These are phyloP conservation scores for Davidsoniella eucalypti DNA, from an alignment of 2,329 filamentous ascomycete species.

Conservation along the genomic window DNA sequence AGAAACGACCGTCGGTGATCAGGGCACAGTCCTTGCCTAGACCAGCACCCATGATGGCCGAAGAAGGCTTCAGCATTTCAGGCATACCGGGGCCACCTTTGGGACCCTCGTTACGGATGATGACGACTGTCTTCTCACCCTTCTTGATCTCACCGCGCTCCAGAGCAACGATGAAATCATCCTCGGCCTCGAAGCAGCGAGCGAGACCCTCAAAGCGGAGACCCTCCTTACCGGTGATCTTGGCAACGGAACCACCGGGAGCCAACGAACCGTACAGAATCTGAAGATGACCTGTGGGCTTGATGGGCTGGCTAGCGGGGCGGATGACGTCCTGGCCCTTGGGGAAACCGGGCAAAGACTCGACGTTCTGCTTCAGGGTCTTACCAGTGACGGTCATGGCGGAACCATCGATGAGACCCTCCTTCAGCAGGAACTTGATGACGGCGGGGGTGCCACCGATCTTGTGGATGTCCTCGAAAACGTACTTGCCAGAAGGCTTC, in stretches of 20 bases:
- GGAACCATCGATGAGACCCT: slow-evolving; percentile 63
- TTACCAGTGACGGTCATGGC: slow-evolving; percentile 79
- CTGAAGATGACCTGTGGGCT: slow-evolving; percentile 72
- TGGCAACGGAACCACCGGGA: slow-evolving; percentile 73
- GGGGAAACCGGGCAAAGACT: slow-evolving; percentile 55
- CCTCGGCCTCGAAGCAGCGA: slow-evolving; percentile 69
- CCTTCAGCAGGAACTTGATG: slow-evolving; percentile 73
- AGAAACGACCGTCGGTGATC: slow-evolving; percentile 61
- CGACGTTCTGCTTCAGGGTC: slow-evolving; percentile 74
- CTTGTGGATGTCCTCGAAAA: slow-evolving; percentile 71
- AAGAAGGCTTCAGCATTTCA: slow-evolving; percentile 85
- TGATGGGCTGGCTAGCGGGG: slow-evolving; percentile 68
- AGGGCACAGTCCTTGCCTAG: slow-evolving; percentile 61
- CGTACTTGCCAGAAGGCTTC: slow-evolving; percentile 74
- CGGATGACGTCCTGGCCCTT: slow-evolving; percentile 69
- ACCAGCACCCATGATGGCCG: slow-evolving; percentile 80
- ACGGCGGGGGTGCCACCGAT: slow-evolving; percentile 77
- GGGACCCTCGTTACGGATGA: slow-evolving; percentile 86
- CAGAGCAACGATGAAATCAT: slow-evolving; percentile 61
- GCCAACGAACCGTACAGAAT: slow-evolving; percentile 75
- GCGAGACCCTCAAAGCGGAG: slow-evolving; percentile 66
- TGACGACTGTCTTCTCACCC: slow-evolving; percentile 74
- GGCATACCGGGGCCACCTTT: slow-evolving; percentile 92
- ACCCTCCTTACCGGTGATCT: slow-evolving; percentile 93
- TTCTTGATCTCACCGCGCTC: slow-evolving; percentile 64